Conservation (phyloP, 2,329 filamentous ascomycete species). For the Venturia effusa region DNA sequence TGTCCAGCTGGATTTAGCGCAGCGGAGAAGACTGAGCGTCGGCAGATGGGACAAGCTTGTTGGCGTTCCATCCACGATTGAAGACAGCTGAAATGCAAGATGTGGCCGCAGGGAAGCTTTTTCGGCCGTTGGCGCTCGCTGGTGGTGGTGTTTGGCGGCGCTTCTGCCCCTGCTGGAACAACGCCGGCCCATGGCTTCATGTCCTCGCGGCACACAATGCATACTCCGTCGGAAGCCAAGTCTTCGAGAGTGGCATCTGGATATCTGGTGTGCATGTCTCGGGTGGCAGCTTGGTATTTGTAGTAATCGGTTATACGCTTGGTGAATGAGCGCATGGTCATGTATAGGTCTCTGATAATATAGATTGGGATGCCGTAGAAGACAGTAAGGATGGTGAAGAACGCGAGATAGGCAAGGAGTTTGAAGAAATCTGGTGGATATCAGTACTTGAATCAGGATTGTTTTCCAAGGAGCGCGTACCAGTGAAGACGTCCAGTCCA, state of each 20-base stretch:
- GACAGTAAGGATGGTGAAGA: conserved; percentile 84
- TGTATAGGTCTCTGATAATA: conserved; percentile 88
- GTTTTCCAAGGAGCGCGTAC: conserved; percentile 34
- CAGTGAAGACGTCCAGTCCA: conserved; percentile 72
- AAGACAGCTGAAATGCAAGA: conserved; percentile 86
- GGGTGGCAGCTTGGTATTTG: conserved; percentile 80
- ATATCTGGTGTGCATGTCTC: conserved; percentile 85
- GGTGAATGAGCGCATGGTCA: conserved; percentile 84
- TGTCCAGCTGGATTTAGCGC: background rate
- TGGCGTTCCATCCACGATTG: conserved; percentile 96
- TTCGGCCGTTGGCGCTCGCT: conserved; percentile 83
- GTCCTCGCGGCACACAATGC: conserved; percentile 94
- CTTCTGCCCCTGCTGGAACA: conserved; percentile 26
- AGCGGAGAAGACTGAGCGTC: conserved; percentile 53
- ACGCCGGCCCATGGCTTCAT: conserved; percentile 70
- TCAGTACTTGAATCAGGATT: conserved; percentile 12
- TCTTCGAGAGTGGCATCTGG: conserved; percentile 85
- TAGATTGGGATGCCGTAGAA: conserved; percentile 96
- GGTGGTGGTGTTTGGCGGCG: conserved; percentile 32
- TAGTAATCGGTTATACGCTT: conserved; percentile 83
- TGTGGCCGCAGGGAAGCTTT: conserved; percentile 92
- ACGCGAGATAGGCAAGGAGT: conserved; percentile 75
- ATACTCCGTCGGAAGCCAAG: conserved; percentile 76
- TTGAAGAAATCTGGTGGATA: conserved; percentile 67
- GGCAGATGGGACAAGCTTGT: conserved; percentile 92